Percentiles rank a stretch among this genome's conserved stretches.
These are phyloP conservation scores for Fusarium humuli DNA, from an alignment of 2,329 filamentous ascomycete genomes.

Conservation along the genomic window DNA sequence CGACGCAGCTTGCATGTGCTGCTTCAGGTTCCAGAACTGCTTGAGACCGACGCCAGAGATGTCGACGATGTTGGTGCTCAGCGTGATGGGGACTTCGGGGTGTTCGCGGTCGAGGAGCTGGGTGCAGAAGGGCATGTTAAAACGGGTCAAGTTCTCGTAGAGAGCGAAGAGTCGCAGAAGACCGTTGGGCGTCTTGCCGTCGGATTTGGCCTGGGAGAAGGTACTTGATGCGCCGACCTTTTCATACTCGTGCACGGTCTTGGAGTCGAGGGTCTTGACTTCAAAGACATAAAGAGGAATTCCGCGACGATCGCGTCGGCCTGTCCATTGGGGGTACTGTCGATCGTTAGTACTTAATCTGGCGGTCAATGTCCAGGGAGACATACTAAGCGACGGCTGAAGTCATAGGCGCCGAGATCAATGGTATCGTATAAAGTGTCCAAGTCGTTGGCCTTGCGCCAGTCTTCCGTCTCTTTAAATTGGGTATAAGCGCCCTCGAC, in stretches of 20 bases:
- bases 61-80: slow-evolving; percentile 95
- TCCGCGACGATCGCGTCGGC: slow-evolving; percentile 87
- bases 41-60: slow-evolving; percentile 87
- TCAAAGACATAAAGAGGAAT: slow-evolving; percentile 94
- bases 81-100: slow-evolving; percentile 86
- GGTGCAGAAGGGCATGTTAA: slow-evolving; percentile 86
- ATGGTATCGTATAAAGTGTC: slow-evolving; percentile 87
- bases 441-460: slow-evolving; percentile 83
- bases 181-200: slow-evolving; percentile 76
- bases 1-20: slow-evolving; percentile 93
- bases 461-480: slow-evolving; percentile 89
- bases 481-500: slow-evolving; percentile 82
- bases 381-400: slow-evolving; percentile 77
- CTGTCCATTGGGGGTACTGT: slow-evolving; percentile 96
- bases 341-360: slow-evolving; percentile 12
- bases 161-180: slow-evolving; percentile 89
- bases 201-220: slow-evolving; percentile 70
- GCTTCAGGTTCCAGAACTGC: slow-evolving; percentile 96
- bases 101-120: slow-evolving; percentile 77
- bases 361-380: neutral
- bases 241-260: slow-evolving; percentile 83
- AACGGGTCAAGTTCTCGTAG: slow-evolving; percentile 92
- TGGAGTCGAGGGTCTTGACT: slow-evolving; percentile 83
- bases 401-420: slow-evolving; percentile 85
- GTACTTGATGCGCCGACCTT: slow-evolving; percentile 68